A percentile compares a stretch with the other conserved stretches of the same genome.
Evolutionary conservation across 2,329 filamentous ascomycete genomes (phyloP).

Genomic region (Akanthomyces lecanii): DNA sequence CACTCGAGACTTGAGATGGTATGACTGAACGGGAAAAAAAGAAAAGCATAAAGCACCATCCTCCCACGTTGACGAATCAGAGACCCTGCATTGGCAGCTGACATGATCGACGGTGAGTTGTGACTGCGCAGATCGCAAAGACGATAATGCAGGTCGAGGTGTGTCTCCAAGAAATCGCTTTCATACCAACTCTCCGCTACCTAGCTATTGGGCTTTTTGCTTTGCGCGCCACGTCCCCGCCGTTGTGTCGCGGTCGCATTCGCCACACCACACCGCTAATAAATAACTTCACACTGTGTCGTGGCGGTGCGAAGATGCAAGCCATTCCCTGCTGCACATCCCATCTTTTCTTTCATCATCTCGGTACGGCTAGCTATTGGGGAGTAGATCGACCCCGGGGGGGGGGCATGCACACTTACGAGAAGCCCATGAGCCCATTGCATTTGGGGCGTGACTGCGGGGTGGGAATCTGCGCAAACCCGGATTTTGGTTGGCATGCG

Average conservation of each 20-base stretch:
- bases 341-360: not conserved
- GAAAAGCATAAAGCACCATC: not conserved
- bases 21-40: not conserved
- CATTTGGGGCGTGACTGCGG: too few relatives aligned
- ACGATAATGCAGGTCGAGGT: not conserved
- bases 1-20: too few relatives aligned
- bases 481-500: not conserved
- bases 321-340: not conserved
- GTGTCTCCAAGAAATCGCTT: too few relatives aligned
- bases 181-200: too few relatives aligned
- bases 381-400: not conserved
- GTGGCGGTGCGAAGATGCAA: not conserved
- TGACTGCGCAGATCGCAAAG: not conserved
- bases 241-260: not conserved
- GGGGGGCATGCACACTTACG: not conserved
- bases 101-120: not conserved
- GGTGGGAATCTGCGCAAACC: not conserved
- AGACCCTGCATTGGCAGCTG: not conserved
- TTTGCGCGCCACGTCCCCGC: not conserved
- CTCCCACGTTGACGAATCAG: not conserved
- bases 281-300: not conserved
- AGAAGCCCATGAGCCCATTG: not conserved
- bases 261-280: not conserved
- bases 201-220: too few relatives aligned
- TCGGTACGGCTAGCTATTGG: not conserved